Evolutionary conservation across 2,329 filamentous ascomycete genomes (phyloP), one percentile per base, ranked within the genome.

Genomic region (Nannizziopsis barbatae): DNA sequence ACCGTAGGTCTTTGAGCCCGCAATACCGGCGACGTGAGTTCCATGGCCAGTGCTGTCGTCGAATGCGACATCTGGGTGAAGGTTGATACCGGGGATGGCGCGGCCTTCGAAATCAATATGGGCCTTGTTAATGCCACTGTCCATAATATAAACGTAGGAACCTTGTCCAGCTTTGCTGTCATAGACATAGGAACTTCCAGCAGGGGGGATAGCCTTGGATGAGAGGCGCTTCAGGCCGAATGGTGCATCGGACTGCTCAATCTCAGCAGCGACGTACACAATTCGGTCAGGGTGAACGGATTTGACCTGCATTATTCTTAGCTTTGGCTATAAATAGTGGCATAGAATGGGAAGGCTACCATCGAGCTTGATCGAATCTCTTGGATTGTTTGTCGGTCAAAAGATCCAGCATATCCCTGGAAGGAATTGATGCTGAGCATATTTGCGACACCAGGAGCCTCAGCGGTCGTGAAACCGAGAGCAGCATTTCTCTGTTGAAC

Each of bases 201-300:
- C 89, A 66, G 78, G 83, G 57, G 98, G 78, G 55, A 76, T 75
- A 56, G 92, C 76, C 58, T 92, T 86, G 76, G 98, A 92, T 31
- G 92, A 98, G 72, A 98, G 86, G 81, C 93, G 87, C 59, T 92
- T 92, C 56, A 98, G 78, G 74, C 93, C 92, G 92, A 92, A 98
- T n/a, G 93, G 90, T 55, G 93, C 86, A 67, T 86, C 83, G 76
- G 86, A 93, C 79, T 98, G 8, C 79, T 74, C 64, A 83, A 76
- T 55, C 69, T 64, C 42, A 65, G 60, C 49, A 67, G 69, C 71
- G 93, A 79, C 50, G 86, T 87, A 73, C 88, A 86, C 60, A 98
- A 92, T 59, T 92, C 76, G 45, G 86, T 98, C 92, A 62, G 81
- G 86, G 79, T 98, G 92, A 64, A 98, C 85, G 69, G 86, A 94